These are phyloP conservation scores for Hypoxylon sp. DNA, from an alignment of 2,329 filamentous ascomycete genomes.

Conservation along the genomic window DNA sequence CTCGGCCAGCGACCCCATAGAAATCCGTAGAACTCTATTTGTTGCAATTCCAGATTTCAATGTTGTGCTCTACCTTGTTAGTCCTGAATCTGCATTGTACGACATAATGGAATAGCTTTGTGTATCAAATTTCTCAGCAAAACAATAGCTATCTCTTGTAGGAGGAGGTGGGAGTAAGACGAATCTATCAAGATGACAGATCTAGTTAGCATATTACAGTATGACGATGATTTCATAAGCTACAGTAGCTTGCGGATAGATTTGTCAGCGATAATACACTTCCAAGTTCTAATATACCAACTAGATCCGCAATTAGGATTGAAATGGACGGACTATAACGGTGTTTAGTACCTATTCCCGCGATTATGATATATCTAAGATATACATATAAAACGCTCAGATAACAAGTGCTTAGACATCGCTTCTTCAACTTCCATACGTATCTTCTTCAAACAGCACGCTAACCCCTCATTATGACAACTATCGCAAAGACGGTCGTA, in stretches of 20 bases:
- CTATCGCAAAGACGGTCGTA: conserved; percentile 64
- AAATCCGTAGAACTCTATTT: conserved; percentile 55
- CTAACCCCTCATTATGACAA: conserved; percentile 53
- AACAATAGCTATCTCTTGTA: not conserved
- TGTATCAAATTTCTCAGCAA: not conserved
- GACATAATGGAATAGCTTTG: not conserved
- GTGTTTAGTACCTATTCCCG: conserved; percentile 35
- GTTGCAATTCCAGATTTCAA: conserved; percentile 34
- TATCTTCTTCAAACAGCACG: not conserved
- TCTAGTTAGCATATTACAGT: not conserved
- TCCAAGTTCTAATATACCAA: too few species aligned
- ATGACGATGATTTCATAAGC: not conserved
- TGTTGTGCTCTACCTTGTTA: conserved; percentile 22
- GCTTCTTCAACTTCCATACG: conserved; percentile 1
- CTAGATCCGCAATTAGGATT: not conserved
- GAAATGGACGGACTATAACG: conserved; percentile 22
- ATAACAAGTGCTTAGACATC: not conserved
- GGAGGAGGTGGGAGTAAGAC: not conserved
- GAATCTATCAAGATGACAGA: not conserved
- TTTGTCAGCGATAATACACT: conserved; percentile 29
- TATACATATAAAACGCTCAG: conserved; percentile 11
- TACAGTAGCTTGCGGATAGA: conserved; percentile 1
- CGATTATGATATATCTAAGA: conserved; percentile 8
- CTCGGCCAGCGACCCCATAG: conserved; percentile 43
- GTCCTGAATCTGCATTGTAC: conserved; percentile 1